Conservation (phyloP, 352 stramenopile genomes). For the Phytopythium sindhum region DNA sequence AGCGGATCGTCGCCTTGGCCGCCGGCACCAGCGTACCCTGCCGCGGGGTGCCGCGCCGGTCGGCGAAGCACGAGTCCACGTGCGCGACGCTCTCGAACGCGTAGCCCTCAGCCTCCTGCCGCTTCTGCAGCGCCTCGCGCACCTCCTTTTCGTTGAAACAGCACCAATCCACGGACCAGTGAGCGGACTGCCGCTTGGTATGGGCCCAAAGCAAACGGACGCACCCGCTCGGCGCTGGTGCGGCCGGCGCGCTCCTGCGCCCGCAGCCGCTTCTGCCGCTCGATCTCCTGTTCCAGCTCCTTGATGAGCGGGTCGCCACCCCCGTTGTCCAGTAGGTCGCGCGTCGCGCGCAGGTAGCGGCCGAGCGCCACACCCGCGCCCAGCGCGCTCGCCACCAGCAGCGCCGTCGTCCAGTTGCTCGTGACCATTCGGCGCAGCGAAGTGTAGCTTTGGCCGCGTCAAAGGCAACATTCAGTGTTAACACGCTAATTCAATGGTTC, state of each 20-base stretch:
- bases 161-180: neutral
- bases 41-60: constrained; percentile 82
- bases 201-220: neutral
- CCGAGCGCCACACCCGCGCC: constrained; percentile 23
- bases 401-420: constrained; percentile 19
- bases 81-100: constrained; percentile 62
- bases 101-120: constrained; percentile 65
- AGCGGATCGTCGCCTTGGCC: constrained; percentile 64
- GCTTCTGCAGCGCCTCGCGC: constrained; percentile 55
- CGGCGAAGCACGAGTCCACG: constrained; percentile 83
- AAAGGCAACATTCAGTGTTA: neutral
- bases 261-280: constrained; percentile 64
- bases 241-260: constrained; percentile 69
- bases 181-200: neutral
- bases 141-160: constrained; percentile 26
- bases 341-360: constrained; percentile 12
- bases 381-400: constrained; percentile 21
- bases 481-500: no score
- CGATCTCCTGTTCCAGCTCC: constrained; percentile 59
- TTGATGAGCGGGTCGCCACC: constrained; percentile 30
- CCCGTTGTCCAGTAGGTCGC: constrained; percentile 1
- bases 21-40: constrained; percentile 74
- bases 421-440: constrained; percentile 3
- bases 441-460: neutral
- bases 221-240: constrained; percentile 61